phyloP scores from a whole-genome alignment of 352 stramenopile species.

The Globisporangium yorkense region DNA sequence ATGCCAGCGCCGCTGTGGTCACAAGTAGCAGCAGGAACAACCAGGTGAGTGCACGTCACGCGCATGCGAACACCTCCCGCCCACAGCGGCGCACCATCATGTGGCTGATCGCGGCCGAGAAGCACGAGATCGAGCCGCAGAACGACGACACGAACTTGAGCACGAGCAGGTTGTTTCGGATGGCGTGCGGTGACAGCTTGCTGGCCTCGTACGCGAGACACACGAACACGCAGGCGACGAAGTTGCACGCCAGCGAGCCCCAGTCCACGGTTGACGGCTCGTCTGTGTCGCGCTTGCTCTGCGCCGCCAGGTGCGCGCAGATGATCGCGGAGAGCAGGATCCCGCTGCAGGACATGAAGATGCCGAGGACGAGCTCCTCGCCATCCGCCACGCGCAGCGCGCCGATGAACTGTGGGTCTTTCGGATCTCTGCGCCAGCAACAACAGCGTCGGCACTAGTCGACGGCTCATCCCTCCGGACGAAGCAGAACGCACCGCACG shows the following conservation, averaged over 20 bases:
- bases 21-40: neutral
- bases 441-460: no score
- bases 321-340: constrained; percentile 51
- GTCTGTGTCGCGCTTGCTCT: neutral
- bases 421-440: constrained; percentile 32
- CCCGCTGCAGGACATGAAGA: constrained; percentile 67
- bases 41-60: neutral
- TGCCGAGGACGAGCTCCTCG: constrained; percentile 63
- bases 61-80: neutral
- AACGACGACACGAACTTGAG: constrained; percentile 80
- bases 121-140: constrained; percentile 62
- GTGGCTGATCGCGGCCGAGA: constrained; percentile 48
- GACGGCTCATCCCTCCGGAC: neutral
- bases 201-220: constrained; percentile 47
- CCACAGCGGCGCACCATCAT: constrained; percentile 28
- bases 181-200: constrained; percentile 25
- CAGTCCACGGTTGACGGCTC: constrained; percentile 33
- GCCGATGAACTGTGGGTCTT: constrained; percentile 72
- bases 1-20: constrained; percentile 38
- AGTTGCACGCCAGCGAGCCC: constrained; percentile 56
- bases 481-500: constrained; percentile 32
- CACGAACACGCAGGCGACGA: constrained; percentile 36
- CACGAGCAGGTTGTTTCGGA: constrained; percentile 52
- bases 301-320: constrained; percentile 16
- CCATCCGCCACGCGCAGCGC: constrained; percentile 48